These are phyloP conservation scores for Metschnikowia gelsemii DNA, from an alignment of 805 yeast genomes.

Conservation along the genomic window DNA sequence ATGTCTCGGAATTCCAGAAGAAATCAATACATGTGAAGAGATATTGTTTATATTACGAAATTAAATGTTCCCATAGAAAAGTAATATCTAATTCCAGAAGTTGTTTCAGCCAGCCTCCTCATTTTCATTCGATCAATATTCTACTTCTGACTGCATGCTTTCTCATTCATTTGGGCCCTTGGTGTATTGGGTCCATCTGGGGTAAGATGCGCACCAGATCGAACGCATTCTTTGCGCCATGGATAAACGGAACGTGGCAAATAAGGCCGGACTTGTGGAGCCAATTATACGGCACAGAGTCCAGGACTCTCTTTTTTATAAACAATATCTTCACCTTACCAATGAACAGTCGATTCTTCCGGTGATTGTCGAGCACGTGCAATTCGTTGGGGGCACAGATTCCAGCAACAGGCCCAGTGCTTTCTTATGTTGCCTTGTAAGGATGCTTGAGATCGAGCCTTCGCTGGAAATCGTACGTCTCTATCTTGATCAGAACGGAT, in stretches of 20 bases:
- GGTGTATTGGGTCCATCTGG: no score
- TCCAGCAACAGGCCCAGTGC: slow-evolving; percentile 60
- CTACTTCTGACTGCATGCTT: no score
- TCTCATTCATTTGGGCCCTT: no score
- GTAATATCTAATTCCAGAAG: no score
- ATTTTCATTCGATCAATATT: no score
- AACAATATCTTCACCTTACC: slow-evolving; percentile 40
- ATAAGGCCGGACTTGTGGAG: slow-evolving; percentile 39
- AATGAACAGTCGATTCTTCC: slow-evolving; percentile 42
- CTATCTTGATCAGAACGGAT: slow-evolving; percentile 55
- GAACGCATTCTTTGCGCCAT: slow-evolving; percentile 1
- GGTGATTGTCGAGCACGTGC: slow-evolving; percentile 32
- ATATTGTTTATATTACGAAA: no score
- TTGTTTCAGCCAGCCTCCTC: no score
- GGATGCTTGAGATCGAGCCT: slow-evolving; percentile 78
- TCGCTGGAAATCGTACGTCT: slow-evolving; percentile 52
- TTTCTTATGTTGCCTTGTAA: slow-evolving; percentile 73
- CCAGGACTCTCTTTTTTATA: slow-evolving; percentile 44
- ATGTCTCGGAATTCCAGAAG: no score
- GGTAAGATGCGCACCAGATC: slow-evolving; percentile 1
- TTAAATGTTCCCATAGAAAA: no score
- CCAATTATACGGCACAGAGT: slow-evolving; percentile 43
- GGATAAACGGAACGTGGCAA: slow-evolving; percentile 21
- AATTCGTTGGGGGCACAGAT: slow-evolving; percentile 59
- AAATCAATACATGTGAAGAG: no score